Conservation (phyloP, 768 basidiomycete species). For the Mycena crocata region DNA sequence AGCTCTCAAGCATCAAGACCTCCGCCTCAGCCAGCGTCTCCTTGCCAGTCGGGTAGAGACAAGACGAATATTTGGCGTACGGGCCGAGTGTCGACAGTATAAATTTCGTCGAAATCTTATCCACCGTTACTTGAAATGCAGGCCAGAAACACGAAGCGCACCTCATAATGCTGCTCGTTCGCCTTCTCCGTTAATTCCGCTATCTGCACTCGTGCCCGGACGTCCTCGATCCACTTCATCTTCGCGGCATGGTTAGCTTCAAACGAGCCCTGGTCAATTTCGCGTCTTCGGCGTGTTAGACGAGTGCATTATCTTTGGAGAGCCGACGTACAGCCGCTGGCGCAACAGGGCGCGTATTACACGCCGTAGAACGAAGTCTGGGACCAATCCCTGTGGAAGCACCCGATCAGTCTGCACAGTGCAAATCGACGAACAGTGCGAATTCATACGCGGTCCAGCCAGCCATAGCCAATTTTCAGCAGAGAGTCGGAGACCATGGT, state of each 20-base stretch:
- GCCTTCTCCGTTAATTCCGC: slow-evolving; percentile 74
- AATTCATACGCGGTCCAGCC: slow-evolving; percentile 33
- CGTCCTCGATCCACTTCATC: slow-evolving; percentile 72
- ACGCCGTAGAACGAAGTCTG: slow-evolving; percentile 65
- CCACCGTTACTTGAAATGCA: neutral
- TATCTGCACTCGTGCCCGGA: slow-evolving; percentile 61
- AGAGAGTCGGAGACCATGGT: slow-evolving; percentile 30
- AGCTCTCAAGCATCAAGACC: slow-evolving; percentile 71
- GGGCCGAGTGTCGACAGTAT: slow-evolving; percentile 75
- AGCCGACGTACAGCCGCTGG: slow-evolving; percentile 54
- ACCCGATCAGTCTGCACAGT: neutral
- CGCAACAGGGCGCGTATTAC: slow-evolving; percentile 51
- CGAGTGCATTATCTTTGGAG: slow-evolving; percentile 61
- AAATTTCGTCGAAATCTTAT: slow-evolving; percentile 69
- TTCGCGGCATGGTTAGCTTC: slow-evolving; percentile 73
- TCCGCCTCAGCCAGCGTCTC: slow-evolving; percentile 75
- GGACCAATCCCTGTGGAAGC: slow-evolving; percentile 63
- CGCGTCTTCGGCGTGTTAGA: slow-evolving; percentile 61
- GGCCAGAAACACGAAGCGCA: slow-evolving; percentile 38
- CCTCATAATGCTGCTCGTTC: slow-evolving; percentile 84
- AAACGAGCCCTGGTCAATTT: slow-evolving; percentile 70
- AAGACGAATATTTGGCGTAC: slow-evolving; percentile 74
- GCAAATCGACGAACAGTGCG: slow-evolving; percentile 35
- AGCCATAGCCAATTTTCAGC: slow-evolving; percentile 31
- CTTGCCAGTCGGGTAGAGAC: slow-evolving; percentile 69